Percentiles rank a stretch among this genome's conserved stretches.
Conservation (phyloP, 2,329 filamentous ascomycete genomes). For the Gnomoniopsis sp. region DNA sequence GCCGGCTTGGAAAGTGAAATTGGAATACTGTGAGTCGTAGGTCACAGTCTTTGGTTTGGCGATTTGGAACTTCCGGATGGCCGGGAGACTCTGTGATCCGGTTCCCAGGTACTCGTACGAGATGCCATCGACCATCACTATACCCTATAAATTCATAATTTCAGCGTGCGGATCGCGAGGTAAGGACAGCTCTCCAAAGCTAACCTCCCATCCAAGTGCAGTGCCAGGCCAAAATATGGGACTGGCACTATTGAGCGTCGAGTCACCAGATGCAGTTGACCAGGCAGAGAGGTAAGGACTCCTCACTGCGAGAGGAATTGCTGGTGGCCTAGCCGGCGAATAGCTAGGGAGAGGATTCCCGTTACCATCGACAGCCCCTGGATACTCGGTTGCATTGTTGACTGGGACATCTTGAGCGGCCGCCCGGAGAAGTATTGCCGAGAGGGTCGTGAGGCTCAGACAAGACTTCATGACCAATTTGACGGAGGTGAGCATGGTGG, state of each 20-base stretch:
- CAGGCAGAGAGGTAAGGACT: conserved; percentile 54
- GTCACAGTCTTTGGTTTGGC: conserved; percentile 17
- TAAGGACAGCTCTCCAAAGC: no score
- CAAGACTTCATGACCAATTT: neutral
- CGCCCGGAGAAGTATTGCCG: neutral
- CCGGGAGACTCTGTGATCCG: conserved; percentile 38
- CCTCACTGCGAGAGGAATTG: conserved; percentile 46
- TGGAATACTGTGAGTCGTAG: conserved; percentile 22
- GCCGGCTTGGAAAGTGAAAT: conserved; percentile 25
- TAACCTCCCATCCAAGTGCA: conserved; percentile 19
- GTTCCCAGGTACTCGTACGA: conserved; percentile 38
- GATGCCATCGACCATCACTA: conserved; percentile 23
- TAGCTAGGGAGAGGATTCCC: conserved; percentile 22
- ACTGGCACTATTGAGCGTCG: conserved; percentile 64
- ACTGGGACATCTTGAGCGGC: neutral
- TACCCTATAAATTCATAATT: no score
- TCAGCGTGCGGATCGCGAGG: no score
- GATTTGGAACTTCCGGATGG: conserved; percentile 22
- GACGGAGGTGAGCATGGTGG: neutral
- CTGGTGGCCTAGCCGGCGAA: conserved; percentile 29
- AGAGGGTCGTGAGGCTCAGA: neutral
- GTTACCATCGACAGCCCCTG: conserved; percentile 3
- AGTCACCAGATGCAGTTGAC: conserved; percentile 61
- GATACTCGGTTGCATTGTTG: neutral
- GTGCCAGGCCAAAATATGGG: conserved; percentile 48